These are phyloP conservation scores for Naegleria gruberi DNA, from an alignment of 208 protist genomes.

Conservation along the genomic window DNA sequence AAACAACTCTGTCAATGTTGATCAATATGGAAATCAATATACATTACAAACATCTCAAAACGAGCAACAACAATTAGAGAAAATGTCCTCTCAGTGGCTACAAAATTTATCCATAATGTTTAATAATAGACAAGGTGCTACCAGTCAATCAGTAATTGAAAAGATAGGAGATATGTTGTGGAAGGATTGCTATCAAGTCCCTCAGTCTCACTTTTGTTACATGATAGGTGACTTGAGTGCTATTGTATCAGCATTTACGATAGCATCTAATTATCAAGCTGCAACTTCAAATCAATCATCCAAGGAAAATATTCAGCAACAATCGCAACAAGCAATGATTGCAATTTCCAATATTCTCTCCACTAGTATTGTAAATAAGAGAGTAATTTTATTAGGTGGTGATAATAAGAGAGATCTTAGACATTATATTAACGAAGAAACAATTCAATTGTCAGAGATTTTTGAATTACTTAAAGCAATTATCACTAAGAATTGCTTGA, in stretches of 20 bases:
- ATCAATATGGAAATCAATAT: background rate
- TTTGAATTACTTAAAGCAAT: background rate
- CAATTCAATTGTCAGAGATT: background rate
- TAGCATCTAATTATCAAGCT: background rate
- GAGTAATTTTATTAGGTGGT: background rate
- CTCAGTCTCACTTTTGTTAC: background rate
- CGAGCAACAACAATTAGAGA: background rate
- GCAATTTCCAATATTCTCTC: background rate
- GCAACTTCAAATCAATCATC: background rate
- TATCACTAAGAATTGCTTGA: background rate
- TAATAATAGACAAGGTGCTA: background rate
- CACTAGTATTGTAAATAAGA: background rate
- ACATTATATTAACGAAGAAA: background rate
- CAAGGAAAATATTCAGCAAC: background rate
- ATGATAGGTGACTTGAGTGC: background rate
- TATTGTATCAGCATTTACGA: background rate
- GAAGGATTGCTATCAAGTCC: background rate
- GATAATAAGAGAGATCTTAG: background rate
- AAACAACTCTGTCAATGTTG: background rate
- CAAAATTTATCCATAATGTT: background rate
- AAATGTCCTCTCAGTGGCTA: background rate
- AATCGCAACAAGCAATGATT: background rate
- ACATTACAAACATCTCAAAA: background rate
- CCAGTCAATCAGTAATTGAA: background rate
- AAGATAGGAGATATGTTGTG: background rate